Conservation (phyloP, 768 basidiomycete species). For the Boletus vermiculosoides region DNA sequence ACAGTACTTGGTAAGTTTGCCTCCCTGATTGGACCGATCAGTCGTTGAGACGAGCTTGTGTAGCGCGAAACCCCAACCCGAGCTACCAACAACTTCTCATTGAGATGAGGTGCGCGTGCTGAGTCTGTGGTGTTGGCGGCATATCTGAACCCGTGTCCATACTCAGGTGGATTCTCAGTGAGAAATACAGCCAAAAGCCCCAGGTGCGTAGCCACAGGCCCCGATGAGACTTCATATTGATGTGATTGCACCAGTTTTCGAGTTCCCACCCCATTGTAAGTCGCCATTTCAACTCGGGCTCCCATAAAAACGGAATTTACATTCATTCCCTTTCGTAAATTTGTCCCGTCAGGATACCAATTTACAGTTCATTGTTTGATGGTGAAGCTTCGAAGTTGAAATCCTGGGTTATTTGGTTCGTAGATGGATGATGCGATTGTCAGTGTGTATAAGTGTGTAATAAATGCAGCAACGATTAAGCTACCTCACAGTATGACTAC, state of each 20-base stretch:
- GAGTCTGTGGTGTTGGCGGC: background rate
- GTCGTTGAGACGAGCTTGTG: background rate
- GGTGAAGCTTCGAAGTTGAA: background rate
- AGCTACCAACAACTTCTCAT: constrained; percentile 51
- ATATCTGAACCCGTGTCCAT: background rate
- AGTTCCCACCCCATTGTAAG: constrained; percentile 44
- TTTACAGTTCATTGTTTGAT: constrained; percentile 31
- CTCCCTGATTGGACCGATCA: background rate
- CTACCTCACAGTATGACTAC: background rate
- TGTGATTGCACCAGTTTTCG: constrained; percentile 34
- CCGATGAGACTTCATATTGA: constrained; percentile 5
- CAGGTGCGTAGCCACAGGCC: constrained; percentile 33
- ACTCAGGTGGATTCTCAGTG: constrained; percentile 39
- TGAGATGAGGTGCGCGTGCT: constrained; percentile 39
- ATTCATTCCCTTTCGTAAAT: background rate
- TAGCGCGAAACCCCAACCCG: constrained; percentile 47
- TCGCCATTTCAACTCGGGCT: background rate
- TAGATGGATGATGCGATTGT: background rate
- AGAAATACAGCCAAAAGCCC: constrained; percentile 57
- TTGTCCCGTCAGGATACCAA: constrained; percentile 26
- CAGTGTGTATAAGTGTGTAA: background rate
- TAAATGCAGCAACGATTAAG: background rate
- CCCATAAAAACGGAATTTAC: background rate
- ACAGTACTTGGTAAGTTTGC: constrained; percentile 45
- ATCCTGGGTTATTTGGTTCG: too few relatives aligned